Conservation (phyloP, 2,329 filamentous ascomycete genomes). For the Bipolaris sorokiniana region DNA sequence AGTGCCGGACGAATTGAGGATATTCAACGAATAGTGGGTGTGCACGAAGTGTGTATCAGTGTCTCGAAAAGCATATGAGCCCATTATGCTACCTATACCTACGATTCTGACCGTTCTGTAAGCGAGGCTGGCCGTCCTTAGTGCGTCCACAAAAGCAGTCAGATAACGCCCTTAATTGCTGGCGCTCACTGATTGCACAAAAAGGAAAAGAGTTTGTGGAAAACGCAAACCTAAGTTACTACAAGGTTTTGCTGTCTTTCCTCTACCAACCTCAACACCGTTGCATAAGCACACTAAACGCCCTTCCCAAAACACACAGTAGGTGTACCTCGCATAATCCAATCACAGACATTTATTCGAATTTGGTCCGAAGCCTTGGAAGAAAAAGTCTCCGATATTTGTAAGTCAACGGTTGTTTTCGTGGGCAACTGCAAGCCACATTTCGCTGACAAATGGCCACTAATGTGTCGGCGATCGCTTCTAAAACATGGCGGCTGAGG, state of each 20-base stretch:
- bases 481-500: neutral
- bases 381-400: conserved; percentile 1
- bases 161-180: neutral
- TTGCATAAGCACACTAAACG: neutral
- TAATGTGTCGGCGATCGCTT: neutral
- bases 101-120: neutral
- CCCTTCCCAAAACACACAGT: neutral
- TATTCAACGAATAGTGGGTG: neutral
- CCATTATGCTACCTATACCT: neutral
- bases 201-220: neutral
- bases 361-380: neutral
- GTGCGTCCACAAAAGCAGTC: neutral
- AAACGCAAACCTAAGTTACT: neutral
- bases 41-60: neutral
- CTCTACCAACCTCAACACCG: neutral
- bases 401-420: neutral
- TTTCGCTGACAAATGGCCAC: neutral
- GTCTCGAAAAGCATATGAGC: neutral
- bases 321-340: neutral
- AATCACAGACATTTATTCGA: neutral
- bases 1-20: neutral
- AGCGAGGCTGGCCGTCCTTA: neutral
- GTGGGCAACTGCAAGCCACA: neutral
- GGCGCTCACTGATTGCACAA: neutral
- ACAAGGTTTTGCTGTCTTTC: neutral